phyloP scores from a whole-genome alignment of 306 rosid genomes.

The Vigna nakashimae region DNA sequence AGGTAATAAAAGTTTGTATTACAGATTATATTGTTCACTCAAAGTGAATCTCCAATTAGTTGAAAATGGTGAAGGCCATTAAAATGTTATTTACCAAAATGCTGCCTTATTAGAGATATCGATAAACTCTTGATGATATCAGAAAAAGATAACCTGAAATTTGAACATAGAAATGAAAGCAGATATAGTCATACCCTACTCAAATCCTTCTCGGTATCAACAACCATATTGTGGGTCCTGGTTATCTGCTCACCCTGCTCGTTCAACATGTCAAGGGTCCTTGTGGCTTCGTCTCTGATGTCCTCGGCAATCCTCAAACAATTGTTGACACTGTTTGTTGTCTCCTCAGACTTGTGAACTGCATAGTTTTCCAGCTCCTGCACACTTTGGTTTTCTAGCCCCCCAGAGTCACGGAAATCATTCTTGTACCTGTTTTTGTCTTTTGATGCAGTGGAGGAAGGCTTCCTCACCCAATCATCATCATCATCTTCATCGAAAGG shows the following conservation, averaged over 20 bases:
- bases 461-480: slow-evolving; percentile 55
- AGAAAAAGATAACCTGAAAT: background rate
- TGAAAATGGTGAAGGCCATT: slow-evolving; percentile 13
- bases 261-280: slow-evolving; percentile 87
- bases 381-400: slow-evolving; percentile 76
- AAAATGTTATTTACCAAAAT: background rate
- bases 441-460: slow-evolving; percentile 44
- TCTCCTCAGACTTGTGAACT: slow-evolving; percentile 74
- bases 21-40: background rate
- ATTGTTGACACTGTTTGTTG: slow-evolving; percentile 73
- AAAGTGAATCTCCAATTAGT: background rate
- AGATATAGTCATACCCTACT: slow-evolving; percentile 59
- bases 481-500: slow-evolving; percentile 53
- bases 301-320: slow-evolving; percentile 87
- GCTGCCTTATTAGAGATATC: background rate
- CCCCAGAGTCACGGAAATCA: slow-evolving; percentile 64
- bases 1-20: background rate
- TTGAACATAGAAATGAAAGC: background rate
- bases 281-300: slow-evolving; percentile 79
- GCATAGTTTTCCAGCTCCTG: slow-evolving; percentile 86
- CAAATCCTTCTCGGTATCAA: slow-evolving; percentile 85
- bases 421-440: slow-evolving; percentile 58
- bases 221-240: slow-evolving; percentile 82
- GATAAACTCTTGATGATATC: background rate
- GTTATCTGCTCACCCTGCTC: slow-evolving; percentile 93